Evolutionary conservation across 2,329 filamentous ascomycete species (phyloP).

Genomic region (Apiospora koreana): DNA sequence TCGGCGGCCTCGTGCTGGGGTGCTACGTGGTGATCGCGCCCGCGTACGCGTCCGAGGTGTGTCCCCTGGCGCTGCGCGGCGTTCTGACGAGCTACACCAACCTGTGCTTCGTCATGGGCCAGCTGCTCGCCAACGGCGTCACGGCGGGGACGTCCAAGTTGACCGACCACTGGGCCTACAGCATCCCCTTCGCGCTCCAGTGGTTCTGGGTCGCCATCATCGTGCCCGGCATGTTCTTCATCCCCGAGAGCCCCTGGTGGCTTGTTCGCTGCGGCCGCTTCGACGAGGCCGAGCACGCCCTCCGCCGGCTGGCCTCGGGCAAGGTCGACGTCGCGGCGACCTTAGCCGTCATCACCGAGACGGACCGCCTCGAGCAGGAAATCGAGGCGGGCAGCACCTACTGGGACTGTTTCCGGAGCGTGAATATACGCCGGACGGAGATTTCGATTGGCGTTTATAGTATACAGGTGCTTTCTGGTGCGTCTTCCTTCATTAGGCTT

Average conservation of each 20-base stretch:
- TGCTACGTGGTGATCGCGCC: constrained; percentile 61
- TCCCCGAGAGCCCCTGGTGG: constrained; percentile 54
- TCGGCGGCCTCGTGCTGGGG: constrained; percentile 62
- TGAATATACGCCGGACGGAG: constrained; percentile 54
- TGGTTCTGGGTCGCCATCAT: constrained; percentile 52
- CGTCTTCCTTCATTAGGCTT: not conserved
- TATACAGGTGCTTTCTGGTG: constrained; percentile 55
- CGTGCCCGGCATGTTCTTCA: constrained; percentile 45
- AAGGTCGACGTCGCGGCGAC: constrained; percentile 49
- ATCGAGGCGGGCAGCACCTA: constrained; percentile 50
- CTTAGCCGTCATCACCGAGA: constrained; percentile 58
- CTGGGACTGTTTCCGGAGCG: constrained; percentile 50
- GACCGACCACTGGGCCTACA: constrained; percentile 49
- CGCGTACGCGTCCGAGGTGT: constrained; percentile 63
- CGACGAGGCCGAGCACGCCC: constrained; percentile 41
- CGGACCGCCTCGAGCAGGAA: constrained; percentile 56
- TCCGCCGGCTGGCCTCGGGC: constrained; percentile 45
- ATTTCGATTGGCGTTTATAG: constrained; percentile 63
- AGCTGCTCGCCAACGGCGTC: constrained; percentile 54
- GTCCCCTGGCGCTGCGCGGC: constrained; percentile 57
- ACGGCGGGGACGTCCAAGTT: constrained; percentile 43
- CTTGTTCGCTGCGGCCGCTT: constrained; percentile 43
- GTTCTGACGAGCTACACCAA: constrained; percentile 62
- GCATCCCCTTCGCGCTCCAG: constrained; percentile 49
- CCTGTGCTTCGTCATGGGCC: constrained; percentile 63